Conservation (phyloP, 306 rosid genomes). For the Lathyrus oleraceus region DNA sequence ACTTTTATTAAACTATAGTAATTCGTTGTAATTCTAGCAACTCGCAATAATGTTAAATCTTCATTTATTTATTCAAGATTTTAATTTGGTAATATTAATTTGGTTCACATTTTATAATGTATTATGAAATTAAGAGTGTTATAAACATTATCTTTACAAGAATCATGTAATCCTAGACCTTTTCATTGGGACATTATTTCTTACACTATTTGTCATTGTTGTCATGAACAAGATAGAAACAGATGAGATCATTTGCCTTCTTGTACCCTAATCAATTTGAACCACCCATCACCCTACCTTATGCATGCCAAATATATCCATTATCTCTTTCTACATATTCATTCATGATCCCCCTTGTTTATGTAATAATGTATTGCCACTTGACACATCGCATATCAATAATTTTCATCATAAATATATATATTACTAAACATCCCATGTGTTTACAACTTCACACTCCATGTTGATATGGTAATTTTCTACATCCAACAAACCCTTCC, state of each 20-base stretch:
- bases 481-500: background rate
- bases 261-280: background rate
- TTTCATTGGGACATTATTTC: too few relatives aligned
- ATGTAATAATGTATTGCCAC: background rate
- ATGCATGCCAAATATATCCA: slow-evolving; percentile 20
- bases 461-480: background rate
- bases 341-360: background rate
- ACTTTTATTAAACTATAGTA: too few relatives aligned
- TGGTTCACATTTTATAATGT: too few relatives aligned
- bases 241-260: background rate
- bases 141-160: too few relatives aligned
- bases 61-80: too few relatives aligned
- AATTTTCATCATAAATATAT: background rate
- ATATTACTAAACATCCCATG: slow-evolving; percentile 13
- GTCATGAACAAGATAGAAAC: too few relatives aligned
- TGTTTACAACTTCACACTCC: slow-evolving; percentile 9
- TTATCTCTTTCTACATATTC: background rate
- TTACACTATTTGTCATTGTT: too few relatives aligned
- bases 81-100: too few relatives aligned
- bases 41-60: too few relatives aligned
- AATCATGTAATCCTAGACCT: too few relatives aligned
- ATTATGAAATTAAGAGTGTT: too few relatives aligned
- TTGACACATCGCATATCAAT: slow-evolving; percentile 14
- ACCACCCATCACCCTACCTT: background rate
- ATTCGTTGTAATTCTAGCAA: too few relatives aligned